These are phyloP conservation scores for Mycena epipterygia DNA, from an alignment of 768 basidiomycete species.

Conservation along the genomic window DNA sequence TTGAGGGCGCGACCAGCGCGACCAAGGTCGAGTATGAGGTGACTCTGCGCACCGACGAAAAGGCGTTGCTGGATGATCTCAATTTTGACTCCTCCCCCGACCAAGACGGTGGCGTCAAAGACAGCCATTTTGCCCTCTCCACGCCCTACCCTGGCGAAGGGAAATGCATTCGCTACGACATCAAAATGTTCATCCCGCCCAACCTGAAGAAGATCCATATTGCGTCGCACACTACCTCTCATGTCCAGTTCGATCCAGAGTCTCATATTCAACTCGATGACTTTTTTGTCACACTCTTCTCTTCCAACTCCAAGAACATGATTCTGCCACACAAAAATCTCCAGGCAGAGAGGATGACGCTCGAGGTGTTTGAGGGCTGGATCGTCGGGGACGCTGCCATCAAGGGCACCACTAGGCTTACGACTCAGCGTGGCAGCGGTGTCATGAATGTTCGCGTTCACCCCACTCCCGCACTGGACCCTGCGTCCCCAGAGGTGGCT, in stretches of 20 bases:
- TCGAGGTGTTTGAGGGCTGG: conserved; percentile 68
- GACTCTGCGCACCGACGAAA: conserved; percentile 58
- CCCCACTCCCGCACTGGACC: conserved; percentile 53
- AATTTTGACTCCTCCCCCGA: conserved; percentile 51
- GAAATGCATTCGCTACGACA: conserved; percentile 69
- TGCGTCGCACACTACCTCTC: conserved; percentile 56
- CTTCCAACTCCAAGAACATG: conserved; percentile 55
- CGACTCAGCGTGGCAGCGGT: conserved; percentile 66
- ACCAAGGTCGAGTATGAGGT: conserved; percentile 65
- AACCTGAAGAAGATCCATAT: conserved; percentile 64
- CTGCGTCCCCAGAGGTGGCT: conserved; percentile 50
- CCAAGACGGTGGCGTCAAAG: conserved; percentile 45
- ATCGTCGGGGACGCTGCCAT: conserved; percentile 71
- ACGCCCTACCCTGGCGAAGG: conserved; percentile 48
- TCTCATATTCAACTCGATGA: conserved; percentile 58
- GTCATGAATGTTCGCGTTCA: conserved; percentile 62
- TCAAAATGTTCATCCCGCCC: conserved; percentile 64
- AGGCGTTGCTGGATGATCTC: conserved; percentile 55
- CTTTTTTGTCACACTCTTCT: conserved; percentile 61
- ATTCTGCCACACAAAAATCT: conserved; percentile 60
- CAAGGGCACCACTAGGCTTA: conserved; percentile 55
- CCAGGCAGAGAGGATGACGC: conserved; percentile 52
- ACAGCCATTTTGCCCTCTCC: conserved; percentile 54
- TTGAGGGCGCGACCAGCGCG: conserved; percentile 56
- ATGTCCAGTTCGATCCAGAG: conserved; percentile 63